phyloP scores from a whole-genome alignment of 2,329 filamentous ascomycete genomes.

The Pseudohalonectria lignicola region DNA sequence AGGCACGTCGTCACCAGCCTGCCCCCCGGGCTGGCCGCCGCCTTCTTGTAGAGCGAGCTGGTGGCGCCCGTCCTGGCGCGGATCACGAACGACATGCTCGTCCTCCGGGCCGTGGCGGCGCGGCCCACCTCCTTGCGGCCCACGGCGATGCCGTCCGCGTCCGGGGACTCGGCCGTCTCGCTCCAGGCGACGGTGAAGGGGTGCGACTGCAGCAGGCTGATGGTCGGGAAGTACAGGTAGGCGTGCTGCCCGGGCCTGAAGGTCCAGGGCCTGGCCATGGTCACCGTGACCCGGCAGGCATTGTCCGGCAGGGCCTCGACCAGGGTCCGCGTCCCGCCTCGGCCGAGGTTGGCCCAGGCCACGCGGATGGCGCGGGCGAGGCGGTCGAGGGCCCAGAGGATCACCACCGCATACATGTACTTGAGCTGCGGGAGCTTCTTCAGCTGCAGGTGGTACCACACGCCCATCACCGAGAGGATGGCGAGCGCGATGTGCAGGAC shows the following conservation, averaged over 20 bases:
- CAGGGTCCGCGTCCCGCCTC: slow-evolving; percentile 55
- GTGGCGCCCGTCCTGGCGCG: slow-evolving; percentile 67
- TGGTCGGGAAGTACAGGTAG: slow-evolving; percentile 65
- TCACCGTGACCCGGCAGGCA: slow-evolving; percentile 61
- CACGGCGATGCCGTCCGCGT: slow-evolving; percentile 36
- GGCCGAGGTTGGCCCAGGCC: slow-evolving; percentile 54
- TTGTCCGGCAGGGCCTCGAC: slow-evolving; percentile 69
- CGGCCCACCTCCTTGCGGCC: slow-evolving; percentile 47
- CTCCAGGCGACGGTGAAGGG: slow-evolving; percentile 71
- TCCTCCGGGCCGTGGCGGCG: slow-evolving; percentile 45
- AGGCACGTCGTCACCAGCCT: slow-evolving; percentile 52
- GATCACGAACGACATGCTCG: slow-evolving; percentile 60
- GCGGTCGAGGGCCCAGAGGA: slow-evolving; percentile 59
- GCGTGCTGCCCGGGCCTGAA: slow-evolving; percentile 69
- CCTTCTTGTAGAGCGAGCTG: slow-evolving; percentile 55
- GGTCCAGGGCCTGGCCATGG: slow-evolving; percentile 65
- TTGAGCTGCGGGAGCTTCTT: slow-evolving; percentile 41
- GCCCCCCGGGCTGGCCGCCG: slow-evolving; percentile 48
- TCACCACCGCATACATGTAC: slow-evolving; percentile 50
- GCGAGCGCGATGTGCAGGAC: slow-evolving; percentile 58
- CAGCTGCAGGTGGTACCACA: slow-evolving; percentile 57
- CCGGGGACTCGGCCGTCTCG: slow-evolving; percentile 20
- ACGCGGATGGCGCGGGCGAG: slow-evolving; percentile 46
- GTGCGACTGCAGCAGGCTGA: slow-evolving; percentile 66
- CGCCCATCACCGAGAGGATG: slow-evolving; percentile 44